Conservation (phyloP, 257 asterid genomes). For the Jacaranda copaia region DNA sequence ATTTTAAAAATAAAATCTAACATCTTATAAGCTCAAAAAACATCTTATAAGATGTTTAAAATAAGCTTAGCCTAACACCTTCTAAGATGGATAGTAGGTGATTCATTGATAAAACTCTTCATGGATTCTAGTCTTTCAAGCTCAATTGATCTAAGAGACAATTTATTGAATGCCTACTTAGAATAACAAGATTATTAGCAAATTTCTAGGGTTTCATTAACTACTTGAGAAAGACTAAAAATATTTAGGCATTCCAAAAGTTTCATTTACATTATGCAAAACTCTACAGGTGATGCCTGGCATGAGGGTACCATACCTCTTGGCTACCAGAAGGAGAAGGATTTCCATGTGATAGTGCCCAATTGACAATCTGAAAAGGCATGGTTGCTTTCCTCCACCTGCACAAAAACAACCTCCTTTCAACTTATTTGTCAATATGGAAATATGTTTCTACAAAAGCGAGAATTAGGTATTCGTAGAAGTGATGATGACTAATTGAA, state of each 20-base stretch:
- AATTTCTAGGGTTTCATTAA: neutral
- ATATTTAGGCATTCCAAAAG: neutral
- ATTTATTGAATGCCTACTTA: neutral
- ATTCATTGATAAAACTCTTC: constrained; percentile 5
- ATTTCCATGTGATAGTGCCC: neutral
- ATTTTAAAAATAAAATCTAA: no score
- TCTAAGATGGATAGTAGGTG: neutral
- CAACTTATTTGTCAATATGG: neutral
- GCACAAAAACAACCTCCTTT: neutral
- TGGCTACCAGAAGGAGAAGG: constrained; percentile 1
- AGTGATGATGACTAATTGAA: neutral
- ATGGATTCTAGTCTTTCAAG: constrained; percentile 9
- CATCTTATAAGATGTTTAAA: no score
- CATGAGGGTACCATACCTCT: neutral
- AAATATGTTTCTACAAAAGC: neutral
- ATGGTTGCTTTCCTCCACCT: constrained; percentile 15
- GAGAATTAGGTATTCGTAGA: neutral
- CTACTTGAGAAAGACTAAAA: neutral
- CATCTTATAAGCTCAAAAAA: no score
- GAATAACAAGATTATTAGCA: neutral
- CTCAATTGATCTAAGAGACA: neutral
- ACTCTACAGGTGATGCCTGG: neutral
- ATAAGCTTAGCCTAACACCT: no score
- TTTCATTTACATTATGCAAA: neutral
- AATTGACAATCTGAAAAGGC: neutral